Evolutionary conservation across 2,329 filamentous ascomycete species (phyloP).

Genomic region (Alternaria sp.): DNA sequence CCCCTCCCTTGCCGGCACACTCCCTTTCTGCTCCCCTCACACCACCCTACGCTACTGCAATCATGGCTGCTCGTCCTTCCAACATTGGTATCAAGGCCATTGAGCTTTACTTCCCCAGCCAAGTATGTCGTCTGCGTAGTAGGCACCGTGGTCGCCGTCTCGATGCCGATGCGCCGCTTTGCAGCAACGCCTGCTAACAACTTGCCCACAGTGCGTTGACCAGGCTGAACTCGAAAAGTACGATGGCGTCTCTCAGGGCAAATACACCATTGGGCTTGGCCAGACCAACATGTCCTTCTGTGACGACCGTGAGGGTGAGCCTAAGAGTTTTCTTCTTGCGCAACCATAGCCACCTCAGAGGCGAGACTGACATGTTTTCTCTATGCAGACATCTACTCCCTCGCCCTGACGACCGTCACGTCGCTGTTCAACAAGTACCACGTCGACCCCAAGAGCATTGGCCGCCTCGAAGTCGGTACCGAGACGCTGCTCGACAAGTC

Average conservation of each 20-base stretch:
- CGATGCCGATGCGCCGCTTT: slow-evolving; percentile 10
- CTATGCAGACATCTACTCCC: slow-evolving; percentile 61
- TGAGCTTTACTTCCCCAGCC: slow-evolving; percentile 64
- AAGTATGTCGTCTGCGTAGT: slow-evolving; percentile 49
- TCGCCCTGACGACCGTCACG: slow-evolving; percentile 61
- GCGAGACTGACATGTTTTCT: slow-evolving; percentile 24
- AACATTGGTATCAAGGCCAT: slow-evolving; percentile 65
- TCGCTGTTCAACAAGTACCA: slow-evolving; percentile 63
- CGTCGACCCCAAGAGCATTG: slow-evolving; percentile 61
- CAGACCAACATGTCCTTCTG: slow-evolving; percentile 66
- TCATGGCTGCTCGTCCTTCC: slow-evolving; percentile 57
- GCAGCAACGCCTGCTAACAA: slow-evolving; percentile 23
- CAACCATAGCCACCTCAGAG: neutral
- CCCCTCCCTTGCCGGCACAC: slow-evolving; percentile 32
- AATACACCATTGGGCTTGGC: slow-evolving; percentile 64
- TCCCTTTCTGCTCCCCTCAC: slow-evolving; percentile 27
- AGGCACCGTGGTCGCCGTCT: neutral
- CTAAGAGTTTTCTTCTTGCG: neutral
- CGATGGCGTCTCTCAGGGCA: slow-evolving; percentile 62
- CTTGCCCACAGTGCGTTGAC: slow-evolving; percentile 58
- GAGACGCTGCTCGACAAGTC: slow-evolving; percentile 65
- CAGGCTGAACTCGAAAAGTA: slow-evolving; percentile 64
- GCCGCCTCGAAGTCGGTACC: slow-evolving; percentile 63
- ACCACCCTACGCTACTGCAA: slow-evolving; percentile 30
- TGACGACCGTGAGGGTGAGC: slow-evolving; percentile 61